Conservation (phyloP, 139 green algal genomes). For the Asterochloris sp. region DNA sequence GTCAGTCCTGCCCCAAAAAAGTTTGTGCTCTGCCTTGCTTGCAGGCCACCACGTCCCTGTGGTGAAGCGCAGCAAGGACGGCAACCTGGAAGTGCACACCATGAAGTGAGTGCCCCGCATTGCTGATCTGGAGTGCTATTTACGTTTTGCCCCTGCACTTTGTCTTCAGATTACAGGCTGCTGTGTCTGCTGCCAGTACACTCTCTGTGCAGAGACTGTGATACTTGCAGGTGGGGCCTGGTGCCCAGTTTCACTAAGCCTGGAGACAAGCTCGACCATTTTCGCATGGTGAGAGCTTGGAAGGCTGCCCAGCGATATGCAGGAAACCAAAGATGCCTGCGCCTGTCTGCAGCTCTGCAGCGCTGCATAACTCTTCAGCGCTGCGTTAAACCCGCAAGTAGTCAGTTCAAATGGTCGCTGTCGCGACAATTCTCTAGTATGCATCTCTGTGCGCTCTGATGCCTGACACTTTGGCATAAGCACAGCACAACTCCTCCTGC, state of each 20-base stretch:
- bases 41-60: conserved; percentile 39
- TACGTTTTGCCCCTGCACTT: background rate
- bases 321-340: too few relatives aligned
- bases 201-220: background rate
- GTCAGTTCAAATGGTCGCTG: too few relatives aligned
- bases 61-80: conserved; percentile 19
- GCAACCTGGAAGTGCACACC: conserved; percentile 38
- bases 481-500: background rate
- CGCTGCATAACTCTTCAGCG: too few relatives aligned
- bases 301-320: too few relatives aligned
- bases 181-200: background rate
- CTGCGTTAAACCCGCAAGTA: too few relatives aligned
- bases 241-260: conserved; percentile 71
- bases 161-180: background rate
- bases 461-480: background rate
- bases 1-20: too few relatives aligned
- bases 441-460: background rate
- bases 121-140: background rate
- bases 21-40: too few relatives aligned
- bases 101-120: conserved; percentile 46
- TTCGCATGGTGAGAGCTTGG: conserved; percentile 45
- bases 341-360: too few relatives aligned
- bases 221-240: conserved; percentile 69
- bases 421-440: too few relatives aligned
- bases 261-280: conserved; percentile 53